Evolutionary conservation across 1,139 yeast genomes (phyloP).

Genomic region (Kodamaea sp.): DNA sequence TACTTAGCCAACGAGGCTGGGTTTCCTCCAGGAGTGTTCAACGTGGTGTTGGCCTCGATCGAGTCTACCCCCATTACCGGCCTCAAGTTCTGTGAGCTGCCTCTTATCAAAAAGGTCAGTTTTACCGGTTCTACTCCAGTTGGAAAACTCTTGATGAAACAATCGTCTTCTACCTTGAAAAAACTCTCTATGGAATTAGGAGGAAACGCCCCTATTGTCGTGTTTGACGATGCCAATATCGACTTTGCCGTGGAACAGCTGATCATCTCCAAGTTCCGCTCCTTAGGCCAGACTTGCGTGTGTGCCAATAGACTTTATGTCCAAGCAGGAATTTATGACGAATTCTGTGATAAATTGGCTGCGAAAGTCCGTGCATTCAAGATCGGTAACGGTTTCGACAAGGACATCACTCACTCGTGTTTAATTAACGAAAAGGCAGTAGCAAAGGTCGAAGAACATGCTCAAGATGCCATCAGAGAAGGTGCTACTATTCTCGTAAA

Average conservation of each 20-base stretch:
- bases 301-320: slow-evolving; percentile 78
- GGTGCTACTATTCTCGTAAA: slow-evolving; percentile 69
- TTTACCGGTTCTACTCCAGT: slow-evolving; percentile 91
- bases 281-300: slow-evolving; percentile 81
- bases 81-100: slow-evolving; percentile 59
- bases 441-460: slow-evolving; percentile 68
- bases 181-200: slow-evolving; percentile 87
- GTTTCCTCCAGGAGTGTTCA: slow-evolving; percentile 46
- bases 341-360: slow-evolving; percentile 53
- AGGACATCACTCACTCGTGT: slow-evolving; percentile 77
- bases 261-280: slow-evolving; percentile 67
- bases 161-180: slow-evolving; percentile 75
- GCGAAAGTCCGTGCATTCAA: slow-evolving; percentile 54
- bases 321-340: slow-evolving; percentile 61
- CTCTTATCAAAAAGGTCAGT: slow-evolving; percentile 69
- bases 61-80: slow-evolving; percentile 35
- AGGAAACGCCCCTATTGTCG: slow-evolving; percentile 91
- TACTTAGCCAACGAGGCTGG: slow-evolving; percentile 46
- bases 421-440: slow-evolving; percentile 69
- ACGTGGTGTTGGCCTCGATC: slow-evolving; percentile 39
- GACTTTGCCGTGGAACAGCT: slow-evolving; percentile 68
- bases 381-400: slow-evolving; percentile 75
- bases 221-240: slow-evolving; percentile 79
- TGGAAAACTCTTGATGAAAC: slow-evolving; percentile 78
- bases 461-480: slow-evolving; percentile 69